These are phyloP conservation scores for Sarocladium brachiariae DNA, from an alignment of 2,329 filamentous ascomycete species.

Conservation along the genomic window DNA sequence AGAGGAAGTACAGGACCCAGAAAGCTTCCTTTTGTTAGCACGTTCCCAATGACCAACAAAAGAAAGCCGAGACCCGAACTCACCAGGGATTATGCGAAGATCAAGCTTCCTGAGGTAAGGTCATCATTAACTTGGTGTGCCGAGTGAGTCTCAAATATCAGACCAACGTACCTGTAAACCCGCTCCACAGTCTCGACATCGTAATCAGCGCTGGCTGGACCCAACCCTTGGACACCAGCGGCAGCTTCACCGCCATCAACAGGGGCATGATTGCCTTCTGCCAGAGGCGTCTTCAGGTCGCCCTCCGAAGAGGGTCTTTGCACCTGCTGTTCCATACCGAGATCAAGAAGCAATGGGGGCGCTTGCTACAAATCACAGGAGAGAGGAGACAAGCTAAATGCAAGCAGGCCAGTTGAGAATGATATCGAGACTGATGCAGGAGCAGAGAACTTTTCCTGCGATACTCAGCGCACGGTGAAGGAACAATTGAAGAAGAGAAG, in stretches of 20 bases:
- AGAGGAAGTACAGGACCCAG: slow-evolving; percentile 87
- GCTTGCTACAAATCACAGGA: slow-evolving; percentile 40
- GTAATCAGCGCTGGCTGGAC: slow-evolving; percentile 29
- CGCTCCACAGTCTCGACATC: slow-evolving; percentile 45
- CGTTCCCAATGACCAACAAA: not conserved
- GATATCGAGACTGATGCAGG: not conserved
- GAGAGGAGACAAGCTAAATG: slow-evolving; percentile 14
- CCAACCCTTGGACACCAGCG: not conserved
- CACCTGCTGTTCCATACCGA: not conserved
- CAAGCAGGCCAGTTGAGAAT: not conserved
- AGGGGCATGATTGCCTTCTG: not conserved
- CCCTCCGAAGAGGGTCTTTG: not conserved
- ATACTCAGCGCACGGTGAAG: not conserved
- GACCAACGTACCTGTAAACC: slow-evolving; percentile 33
- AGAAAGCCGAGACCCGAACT: slow-evolving; percentile 10
- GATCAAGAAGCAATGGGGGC: slow-evolving; percentile 35
- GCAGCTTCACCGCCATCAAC: not conserved
- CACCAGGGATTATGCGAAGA: slow-evolving; percentile 52
- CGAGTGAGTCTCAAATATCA: not conserved
- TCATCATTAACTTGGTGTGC: not conserved
- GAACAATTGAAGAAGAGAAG: not conserved
- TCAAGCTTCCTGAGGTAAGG: slow-evolving; percentile 42
- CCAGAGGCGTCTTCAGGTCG: not conserved
- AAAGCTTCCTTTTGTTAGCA: slow-evolving; percentile 48
- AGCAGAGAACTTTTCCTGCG: not conserved